Conservation (phyloP, 371 early-diverging fungal species). For the Circinella minor region DNA sequence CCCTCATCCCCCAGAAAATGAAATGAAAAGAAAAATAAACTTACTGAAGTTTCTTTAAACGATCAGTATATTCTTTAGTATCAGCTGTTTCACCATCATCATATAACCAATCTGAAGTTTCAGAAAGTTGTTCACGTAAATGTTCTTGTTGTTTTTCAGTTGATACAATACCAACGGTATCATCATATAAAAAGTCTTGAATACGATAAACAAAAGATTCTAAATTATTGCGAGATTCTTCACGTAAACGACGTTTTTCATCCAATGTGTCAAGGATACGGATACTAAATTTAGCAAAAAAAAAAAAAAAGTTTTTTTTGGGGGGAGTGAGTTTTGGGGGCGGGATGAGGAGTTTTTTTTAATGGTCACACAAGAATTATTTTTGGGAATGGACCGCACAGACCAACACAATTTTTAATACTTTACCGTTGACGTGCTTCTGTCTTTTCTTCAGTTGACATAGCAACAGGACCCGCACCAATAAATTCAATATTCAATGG, state of each 20-base stretch:
- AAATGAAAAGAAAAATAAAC: conserved; percentile 10
- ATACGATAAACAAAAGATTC: conserved; percentile 90
- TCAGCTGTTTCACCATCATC: conserved; percentile 77
- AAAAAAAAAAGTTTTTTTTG: no score
- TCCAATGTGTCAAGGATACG: conserved; percentile 38
- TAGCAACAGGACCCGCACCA: conserved; percentile 45
- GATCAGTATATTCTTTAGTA: conserved; percentile 49
- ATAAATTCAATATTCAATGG: conserved; percentile 47
- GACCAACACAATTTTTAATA: not conserved
- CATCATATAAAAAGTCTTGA: conserved; percentile 82
- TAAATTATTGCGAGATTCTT: conserved; percentile 87
- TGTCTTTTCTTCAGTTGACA: conserved; percentile 41
- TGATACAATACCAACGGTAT: conserved; percentile 66
- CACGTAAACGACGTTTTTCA: conserved; percentile 67
- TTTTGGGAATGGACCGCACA: not conserved
- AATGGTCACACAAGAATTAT: not conserved
- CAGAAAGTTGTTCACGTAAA: conserved; percentile 63
- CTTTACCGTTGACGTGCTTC: conserved; percentile 43
- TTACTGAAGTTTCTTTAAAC: conserved; percentile 56
- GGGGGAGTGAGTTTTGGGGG: no score
- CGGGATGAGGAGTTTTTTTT: no score
- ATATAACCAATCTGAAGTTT: conserved; percentile 87
- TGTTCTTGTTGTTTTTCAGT: conserved; percentile 74
- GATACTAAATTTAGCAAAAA: conserved; percentile 25
- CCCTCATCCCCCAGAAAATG: no score